A percentile compares a stretch with the other conserved stretches of the same genome.
Conservation (phyloP, 2,329 filamentous ascomycete species). For the Tetracladium maxilliforme region DNA sequence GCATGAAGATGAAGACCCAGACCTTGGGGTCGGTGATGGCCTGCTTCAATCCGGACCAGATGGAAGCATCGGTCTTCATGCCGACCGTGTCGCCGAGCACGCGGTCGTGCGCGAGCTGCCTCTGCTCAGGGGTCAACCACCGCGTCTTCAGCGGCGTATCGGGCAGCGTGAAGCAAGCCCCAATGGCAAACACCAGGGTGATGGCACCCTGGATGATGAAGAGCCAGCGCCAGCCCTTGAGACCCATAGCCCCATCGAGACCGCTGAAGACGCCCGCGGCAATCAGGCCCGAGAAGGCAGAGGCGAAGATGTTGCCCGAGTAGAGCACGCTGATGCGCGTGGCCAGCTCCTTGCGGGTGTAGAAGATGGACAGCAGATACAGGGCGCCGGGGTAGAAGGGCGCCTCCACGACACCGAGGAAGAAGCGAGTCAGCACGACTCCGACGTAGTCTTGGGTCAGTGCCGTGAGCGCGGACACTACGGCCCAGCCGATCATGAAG, state of each 20-base stretch:
- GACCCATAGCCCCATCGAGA: slow-evolving; percentile 22
- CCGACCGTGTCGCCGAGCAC: slow-evolving; percentile 27
- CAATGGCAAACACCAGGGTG: slow-evolving; percentile 20
- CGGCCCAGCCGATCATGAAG: slow-evolving; percentile 23
- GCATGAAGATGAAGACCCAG: slow-evolving; percentile 28
- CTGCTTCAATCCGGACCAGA: slow-evolving; percentile 22
- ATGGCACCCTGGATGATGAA: slow-evolving; percentile 26
- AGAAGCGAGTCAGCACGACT: slow-evolving; percentile 20
- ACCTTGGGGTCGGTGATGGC: slow-evolving; percentile 15
- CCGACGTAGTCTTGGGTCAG: slow-evolving; percentile 19
- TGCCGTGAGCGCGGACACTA: slow-evolving; percentile 20
- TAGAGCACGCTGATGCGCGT: slow-evolving; percentile 20
- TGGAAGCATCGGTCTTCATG: slow-evolving; percentile 21
- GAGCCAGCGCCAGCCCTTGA: slow-evolving; percentile 25
- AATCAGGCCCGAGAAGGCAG: slow-evolving; percentile 38
- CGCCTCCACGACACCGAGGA: slow-evolving; percentile 18
- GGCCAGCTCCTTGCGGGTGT: slow-evolving; percentile 20
- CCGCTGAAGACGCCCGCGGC: slow-evolving; percentile 10
- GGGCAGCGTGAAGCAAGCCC: slow-evolving; percentile 22
- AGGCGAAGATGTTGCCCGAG: slow-evolving; percentile 32
- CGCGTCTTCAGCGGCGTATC: slow-evolving; percentile 3
- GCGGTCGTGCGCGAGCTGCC: slow-evolving; percentile 21
- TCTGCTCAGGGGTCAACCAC: slow-evolving; percentile 3
- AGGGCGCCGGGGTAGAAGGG: slow-evolving; percentile 17
- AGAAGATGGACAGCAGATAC: slow-evolving; percentile 17